Conservation (phyloP, 345 rosid genomes). For the Salix arbutifolia region DNA sequence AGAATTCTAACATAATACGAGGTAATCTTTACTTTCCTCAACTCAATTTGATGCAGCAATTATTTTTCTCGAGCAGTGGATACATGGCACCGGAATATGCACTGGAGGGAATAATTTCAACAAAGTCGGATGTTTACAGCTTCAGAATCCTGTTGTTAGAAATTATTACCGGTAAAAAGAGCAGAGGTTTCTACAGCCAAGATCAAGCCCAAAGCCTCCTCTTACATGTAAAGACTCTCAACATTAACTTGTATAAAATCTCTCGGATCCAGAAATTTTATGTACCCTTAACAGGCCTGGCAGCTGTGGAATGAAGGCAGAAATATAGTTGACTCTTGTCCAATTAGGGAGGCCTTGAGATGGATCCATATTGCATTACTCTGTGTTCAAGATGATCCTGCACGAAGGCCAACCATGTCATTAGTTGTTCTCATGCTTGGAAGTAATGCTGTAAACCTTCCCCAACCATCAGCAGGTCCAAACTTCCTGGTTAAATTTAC, state of each 20-base stretch:
- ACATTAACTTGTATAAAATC: background rate
- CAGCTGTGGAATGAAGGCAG: conserved; percentile 33
- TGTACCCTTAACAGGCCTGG: conserved; percentile 39
- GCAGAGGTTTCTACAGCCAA: too few species aligned
- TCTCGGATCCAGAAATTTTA: background rate
- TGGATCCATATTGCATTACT: conserved; percentile 44
- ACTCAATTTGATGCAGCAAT: background rate
- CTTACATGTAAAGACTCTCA: conserved; percentile 26
- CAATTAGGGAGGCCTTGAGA: conserved; percentile 27
- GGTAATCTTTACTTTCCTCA: background rate
- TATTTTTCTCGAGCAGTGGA: conserved; percentile 28
- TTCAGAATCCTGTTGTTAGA: too few species aligned
- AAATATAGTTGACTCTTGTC: conserved; percentile 16
- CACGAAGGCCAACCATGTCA: conserved; percentile 44
- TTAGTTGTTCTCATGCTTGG: conserved; percentile 43
- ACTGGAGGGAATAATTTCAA: too few species aligned
- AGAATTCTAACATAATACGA: too few species aligned
- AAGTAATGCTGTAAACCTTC: conserved; percentile 32
- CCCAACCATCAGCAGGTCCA: conserved; percentile 29
- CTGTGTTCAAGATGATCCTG: conserved; percentile 48
- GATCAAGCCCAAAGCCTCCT: conserved; percentile 34
- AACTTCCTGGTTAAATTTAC: conserved; percentile 23
- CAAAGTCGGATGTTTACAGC: too few species aligned
- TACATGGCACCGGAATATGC: too few species aligned
- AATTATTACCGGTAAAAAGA: too few species aligned